Evolutionary conservation across 1,139 yeast species (phyloP), one percentile per base, ranked within the genome.

Genomic region (Martiniozyma asiatica): DNA sequence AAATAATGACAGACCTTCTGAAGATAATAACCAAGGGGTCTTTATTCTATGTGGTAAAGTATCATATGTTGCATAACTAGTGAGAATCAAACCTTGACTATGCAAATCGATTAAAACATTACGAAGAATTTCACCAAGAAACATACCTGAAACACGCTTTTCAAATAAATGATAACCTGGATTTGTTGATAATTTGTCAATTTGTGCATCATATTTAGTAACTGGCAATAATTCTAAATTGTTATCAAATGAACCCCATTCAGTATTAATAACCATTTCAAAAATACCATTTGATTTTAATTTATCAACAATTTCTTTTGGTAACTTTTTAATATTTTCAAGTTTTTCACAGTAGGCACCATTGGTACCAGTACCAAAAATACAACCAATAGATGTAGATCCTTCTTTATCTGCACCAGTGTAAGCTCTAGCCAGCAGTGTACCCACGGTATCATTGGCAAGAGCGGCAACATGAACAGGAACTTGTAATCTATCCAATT

Each of bases 231-330:
- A 61, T 42, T 70, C 59, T 34, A 84, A 62, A 17, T 70, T 73
- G 48, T 85, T 85, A 55, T 87, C 97, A 50, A 85, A 87, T 25
- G 94, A 81, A 38, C 97, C 97, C 95, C 97, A 87, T 58, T 87
- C 97, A 25, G 95, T 85, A 59, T 87, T 87, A 48, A 87, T 67
- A 35, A 84, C 80, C 96, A 87, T 87, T 37, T 81, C 76, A 3
- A 63, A 60, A 37, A 69, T 68, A 19, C 68, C 72, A 28, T 57
- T 51, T 17, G 55, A 45, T 31, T 59, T 59, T 29, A 66, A 49
- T 24, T 61, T 56, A 14, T 62, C 63, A 5, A 60, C 44, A 8
- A 58, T 51, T 8, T 57, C 57, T 0, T 58, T 53, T 18, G 65
- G 63, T 37, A 85, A 62, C 56, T 87, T 87, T 35, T 68, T 68